These are phyloP conservation scores for Immersiella caudata DNA, from an alignment of 495 filamentous ascomycete species.

Conservation along the genomic window DNA sequence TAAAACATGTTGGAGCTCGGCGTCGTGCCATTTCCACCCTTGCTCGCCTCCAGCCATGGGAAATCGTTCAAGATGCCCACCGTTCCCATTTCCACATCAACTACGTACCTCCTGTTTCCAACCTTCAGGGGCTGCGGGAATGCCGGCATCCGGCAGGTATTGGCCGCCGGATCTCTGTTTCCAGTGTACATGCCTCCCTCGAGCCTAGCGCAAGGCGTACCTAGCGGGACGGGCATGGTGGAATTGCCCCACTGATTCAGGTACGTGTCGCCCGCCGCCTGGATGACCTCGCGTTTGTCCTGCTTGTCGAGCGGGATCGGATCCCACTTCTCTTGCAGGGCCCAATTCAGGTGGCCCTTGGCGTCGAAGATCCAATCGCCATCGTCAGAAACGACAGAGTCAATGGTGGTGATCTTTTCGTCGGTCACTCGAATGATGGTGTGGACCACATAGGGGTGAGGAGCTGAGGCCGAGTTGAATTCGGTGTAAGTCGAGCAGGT, in stretches of 20 bases:
- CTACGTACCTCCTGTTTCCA: constrained; percentile 49
- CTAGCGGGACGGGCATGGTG: constrained; percentile 39
- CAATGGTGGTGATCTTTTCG: constrained; percentile 24
- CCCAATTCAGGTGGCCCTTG: constrained; percentile 44
- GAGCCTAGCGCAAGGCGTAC: constrained; percentile 43
- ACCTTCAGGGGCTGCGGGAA: constrained; percentile 42
- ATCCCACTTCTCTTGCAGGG: constrained; percentile 42
- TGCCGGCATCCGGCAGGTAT: constrained; percentile 40
- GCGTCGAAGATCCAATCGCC: constrained; percentile 53
- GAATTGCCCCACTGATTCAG: constrained; percentile 40
- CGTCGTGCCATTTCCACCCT: constrained; percentile 19
- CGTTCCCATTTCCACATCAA: constrained; percentile 52
- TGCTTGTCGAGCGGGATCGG: constrained; percentile 41
- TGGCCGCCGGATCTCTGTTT: constrained; percentile 29
- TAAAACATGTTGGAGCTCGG: constrained; percentile 56
- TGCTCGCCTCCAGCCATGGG: constrained; percentile 23
- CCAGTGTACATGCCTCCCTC: constrained; percentile 38
- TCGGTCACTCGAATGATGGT: neutral
- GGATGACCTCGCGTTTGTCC: constrained; percentile 39
- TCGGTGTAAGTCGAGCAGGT: constrained; percentile 54
- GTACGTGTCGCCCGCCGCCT: constrained; percentile 47
- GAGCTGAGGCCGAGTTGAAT: constrained; percentile 45
- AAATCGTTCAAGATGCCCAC: constrained; percentile 51
- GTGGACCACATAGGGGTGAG: constrained; percentile 41
- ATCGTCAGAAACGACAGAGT: constrained; percentile 30